phyloP scores from a whole-genome alignment of 2,329 filamentous ascomycete species.

The Botrytis pseudocinerea region DNA sequence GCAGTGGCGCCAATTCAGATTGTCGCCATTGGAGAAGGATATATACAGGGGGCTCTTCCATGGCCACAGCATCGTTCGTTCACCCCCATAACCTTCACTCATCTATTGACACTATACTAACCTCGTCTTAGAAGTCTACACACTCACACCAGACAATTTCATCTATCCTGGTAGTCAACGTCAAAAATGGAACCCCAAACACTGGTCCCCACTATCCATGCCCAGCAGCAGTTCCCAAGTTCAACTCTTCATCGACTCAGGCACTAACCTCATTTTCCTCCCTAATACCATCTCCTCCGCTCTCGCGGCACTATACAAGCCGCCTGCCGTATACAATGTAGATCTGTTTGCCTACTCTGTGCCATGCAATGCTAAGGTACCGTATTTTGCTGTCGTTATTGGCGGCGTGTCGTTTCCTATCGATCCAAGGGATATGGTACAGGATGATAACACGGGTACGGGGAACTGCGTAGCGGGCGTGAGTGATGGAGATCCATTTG shows the following conservation, averaged over 20 bases:
- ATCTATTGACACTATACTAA: neutral
- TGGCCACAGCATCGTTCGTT: conserved; percentile 21
- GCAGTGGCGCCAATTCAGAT: conserved; percentile 29
- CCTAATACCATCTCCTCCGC: conserved; percentile 21
- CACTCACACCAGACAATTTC: conserved; percentile 26
- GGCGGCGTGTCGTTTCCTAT: conserved; percentile 24
- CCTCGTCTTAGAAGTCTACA: conserved; percentile 24
- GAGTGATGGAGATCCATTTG: conserved; percentile 34
- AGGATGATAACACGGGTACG: conserved; percentile 15
- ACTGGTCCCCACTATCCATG: neutral
- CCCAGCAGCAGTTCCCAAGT: neutral
- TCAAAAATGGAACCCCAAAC: neutral
- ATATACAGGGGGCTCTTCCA: conserved; percentile 18
- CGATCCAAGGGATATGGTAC: conserved; percentile 29
- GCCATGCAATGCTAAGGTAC: conserved; percentile 25
- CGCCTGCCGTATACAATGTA: conserved; percentile 21
- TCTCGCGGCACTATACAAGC: conserved; percentile 23
- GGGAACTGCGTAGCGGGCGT: conserved; percentile 22
- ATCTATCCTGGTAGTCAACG: conserved; percentile 11
- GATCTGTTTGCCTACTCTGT: conserved; percentile 20
- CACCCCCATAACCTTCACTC: neutral
- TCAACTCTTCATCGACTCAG: conserved; percentile 25
- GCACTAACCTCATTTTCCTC: conserved; percentile 27
- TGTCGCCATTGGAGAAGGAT: conserved; percentile 3
- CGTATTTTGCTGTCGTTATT: conserved; percentile 29